Evolutionary conservation across 1,284 basidiomycete genomes (phyloP).

Genomic region (Sporisorium sorghi): DNA sequence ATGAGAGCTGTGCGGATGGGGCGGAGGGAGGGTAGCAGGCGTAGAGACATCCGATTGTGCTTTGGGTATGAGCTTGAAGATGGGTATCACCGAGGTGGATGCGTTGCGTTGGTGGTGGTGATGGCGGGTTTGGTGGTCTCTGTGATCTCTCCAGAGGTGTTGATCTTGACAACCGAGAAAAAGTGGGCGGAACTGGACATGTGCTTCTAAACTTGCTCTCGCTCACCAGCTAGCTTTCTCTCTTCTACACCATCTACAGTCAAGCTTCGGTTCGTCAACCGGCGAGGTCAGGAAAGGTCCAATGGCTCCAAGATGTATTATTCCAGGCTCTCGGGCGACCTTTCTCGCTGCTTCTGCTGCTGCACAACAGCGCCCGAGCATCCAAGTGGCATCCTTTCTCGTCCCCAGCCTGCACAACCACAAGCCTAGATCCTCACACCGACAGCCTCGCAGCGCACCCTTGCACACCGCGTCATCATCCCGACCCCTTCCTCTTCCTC

Average conservation of each 20-base stretch:
- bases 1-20: not conserved
- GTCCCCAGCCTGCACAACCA: not conserved
- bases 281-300: too few species aligned
- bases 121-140: too few species aligned
- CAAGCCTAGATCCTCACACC: too few species aligned
- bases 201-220: not conserved
- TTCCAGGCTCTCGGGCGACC: not conserved
- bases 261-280: not conserved
- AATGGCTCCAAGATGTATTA: slow-evolving; percentile 2
- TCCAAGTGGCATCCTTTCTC: not conserved
- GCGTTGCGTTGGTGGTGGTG: too few species aligned
- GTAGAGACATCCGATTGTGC: too few species aligned
- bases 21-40: not conserved
- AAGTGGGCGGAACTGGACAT: slow-evolving; percentile 1
- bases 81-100: too few species aligned
- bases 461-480: not conserved
- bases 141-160: too few species aligned
- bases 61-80: too few species aligned
- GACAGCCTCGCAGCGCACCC: not conserved
- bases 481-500: not conserved
- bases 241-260: not conserved
- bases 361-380: not conserved
- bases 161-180: not conserved
- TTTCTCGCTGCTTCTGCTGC: not conserved
- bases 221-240: too few species aligned